Evolutionary conservation across 2,329 filamentous ascomycete genomes (phyloP).

Genomic region (Pseudophaeomoniella oleicola): DNA sequence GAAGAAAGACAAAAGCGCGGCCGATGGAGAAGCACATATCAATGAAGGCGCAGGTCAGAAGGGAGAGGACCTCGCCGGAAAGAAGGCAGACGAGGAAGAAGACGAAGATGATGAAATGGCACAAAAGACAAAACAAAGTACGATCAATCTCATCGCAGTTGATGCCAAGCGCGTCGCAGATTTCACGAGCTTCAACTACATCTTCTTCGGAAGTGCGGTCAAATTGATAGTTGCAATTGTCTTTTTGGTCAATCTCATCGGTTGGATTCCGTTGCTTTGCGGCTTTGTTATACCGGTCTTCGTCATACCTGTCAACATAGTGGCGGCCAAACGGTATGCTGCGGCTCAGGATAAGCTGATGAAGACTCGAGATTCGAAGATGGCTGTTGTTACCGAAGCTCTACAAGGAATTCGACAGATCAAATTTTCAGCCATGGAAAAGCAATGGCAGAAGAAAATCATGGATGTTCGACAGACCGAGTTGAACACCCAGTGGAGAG

Average conservation of each 20-base stretch:
- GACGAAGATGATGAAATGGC: slow-evolving; percentile 35
- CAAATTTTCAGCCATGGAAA: slow-evolving; percentile 66
- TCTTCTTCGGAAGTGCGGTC: slow-evolving; percentile 47
- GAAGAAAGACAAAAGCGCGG: slow-evolving; percentile 17
- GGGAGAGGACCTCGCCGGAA: slow-evolving; percentile 16
- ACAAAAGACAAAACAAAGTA: slow-evolving; percentile 51
- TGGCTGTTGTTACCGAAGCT: slow-evolving; percentile 62
- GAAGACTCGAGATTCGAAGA: slow-evolving; percentile 61
- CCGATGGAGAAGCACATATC: slow-evolving; percentile 14
- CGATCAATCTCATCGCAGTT: slow-evolving; percentile 66
- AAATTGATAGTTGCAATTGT: slow-evolving; percentile 51
- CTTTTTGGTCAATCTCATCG: slow-evolving; percentile 56
- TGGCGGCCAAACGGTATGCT: slow-evolving; percentile 50
- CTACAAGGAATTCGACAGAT: slow-evolving; percentile 70
- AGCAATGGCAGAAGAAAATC: slow-evolving; percentile 61
- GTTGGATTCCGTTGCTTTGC: slow-evolving; percentile 52
- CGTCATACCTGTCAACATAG: slow-evolving; percentile 54
- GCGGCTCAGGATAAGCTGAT: slow-evolving; percentile 54
- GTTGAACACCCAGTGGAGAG: slow-evolving; percentile 49
- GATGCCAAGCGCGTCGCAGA: slow-evolving; percentile 56
- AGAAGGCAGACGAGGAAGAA: slow-evolving; percentile 21
- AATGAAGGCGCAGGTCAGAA: slow-evolving; percentile 17
- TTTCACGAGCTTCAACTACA: slow-evolving; percentile 51
- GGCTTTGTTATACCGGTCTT: slow-evolving; percentile 51
- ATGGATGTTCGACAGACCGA: slow-evolving; percentile 50